Conservation (phyloP, 208 protist genomes). For the Trichomonas vaginalis region DNA sequence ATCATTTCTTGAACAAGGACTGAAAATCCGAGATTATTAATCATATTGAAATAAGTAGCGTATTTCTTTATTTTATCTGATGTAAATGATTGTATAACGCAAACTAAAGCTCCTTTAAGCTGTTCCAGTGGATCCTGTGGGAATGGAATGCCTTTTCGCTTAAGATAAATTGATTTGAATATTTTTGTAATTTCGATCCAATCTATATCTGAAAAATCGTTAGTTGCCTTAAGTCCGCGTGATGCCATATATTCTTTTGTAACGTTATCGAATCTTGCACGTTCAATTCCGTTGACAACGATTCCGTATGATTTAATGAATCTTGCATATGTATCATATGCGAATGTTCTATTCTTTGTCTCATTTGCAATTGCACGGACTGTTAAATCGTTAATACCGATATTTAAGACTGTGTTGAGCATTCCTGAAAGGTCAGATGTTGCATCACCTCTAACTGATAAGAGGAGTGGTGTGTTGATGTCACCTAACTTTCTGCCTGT, state of each 20-base stretch:
- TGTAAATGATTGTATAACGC: not conserved
- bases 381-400: not conserved
- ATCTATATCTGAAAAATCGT: not conserved
- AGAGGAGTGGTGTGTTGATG: not conserved
- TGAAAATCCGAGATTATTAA: not conserved
- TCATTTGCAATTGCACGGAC: not conserved
- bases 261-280: not conserved
- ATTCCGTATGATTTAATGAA: not conserved
- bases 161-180: not conserved
- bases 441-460: not conserved
- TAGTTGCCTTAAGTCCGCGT: not conserved
- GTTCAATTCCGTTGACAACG: not conserved
- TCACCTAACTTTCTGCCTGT: not conserved
- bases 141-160: not conserved
- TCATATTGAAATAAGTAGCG: not conserved
- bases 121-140: not conserved
- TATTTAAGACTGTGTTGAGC: not conserved
- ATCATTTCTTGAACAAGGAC: not conserved
- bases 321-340: not conserved
- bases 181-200: conserved; percentile 9
- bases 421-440: not conserved
- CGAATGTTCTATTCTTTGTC: not conserved
- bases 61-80: not conserved
- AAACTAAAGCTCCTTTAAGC: not conserved
- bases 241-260: not conserved